phyloP scores from a whole-genome alignment of 2,329 filamentous ascomycete species.

The Aspergillus udagawae region DNA sequence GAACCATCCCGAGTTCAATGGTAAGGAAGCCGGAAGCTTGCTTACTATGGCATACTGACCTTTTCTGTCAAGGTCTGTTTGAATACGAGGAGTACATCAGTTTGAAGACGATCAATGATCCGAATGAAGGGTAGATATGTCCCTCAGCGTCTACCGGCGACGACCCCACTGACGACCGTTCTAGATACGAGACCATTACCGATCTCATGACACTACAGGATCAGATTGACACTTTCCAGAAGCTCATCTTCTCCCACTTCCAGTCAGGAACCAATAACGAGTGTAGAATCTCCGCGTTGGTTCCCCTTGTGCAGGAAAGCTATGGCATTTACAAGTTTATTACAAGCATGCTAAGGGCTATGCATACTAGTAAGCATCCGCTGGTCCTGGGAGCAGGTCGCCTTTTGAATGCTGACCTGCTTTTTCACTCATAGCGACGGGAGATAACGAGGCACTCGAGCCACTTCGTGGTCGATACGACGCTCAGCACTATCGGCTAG shows the following conservation, averaged over 20 bases:
- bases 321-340: conserved; percentile 99
- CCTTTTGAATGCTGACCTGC: conserved; percentile 6
- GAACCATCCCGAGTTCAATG: conserved; percentile 96
- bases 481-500: conserved; percentile 91
- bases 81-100: conserved; percentile 99
- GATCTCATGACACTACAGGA: conserved; percentile 96
- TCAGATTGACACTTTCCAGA: conserved; percentile 98
- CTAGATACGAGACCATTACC: conserved; percentile 80
- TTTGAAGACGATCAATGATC: conserved; percentile 95
- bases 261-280: conserved; percentile 89
- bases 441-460: conserved; percentile 87
- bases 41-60: not conserved
- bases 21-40: conserved; percentile 37
- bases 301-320: conserved; percentile 92
- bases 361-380: conserved; percentile 76
- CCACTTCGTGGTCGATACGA: conserved; percentile 86
- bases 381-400: not conserved
- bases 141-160: not conserved
- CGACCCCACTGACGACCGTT: conserved; percentile 17
- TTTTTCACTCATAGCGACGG: conserved; percentile 58
- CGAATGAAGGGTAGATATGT: conserved; percentile 75
- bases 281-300: conserved; percentile 88
- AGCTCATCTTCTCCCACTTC: conserved; percentile 97
- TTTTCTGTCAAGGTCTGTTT: conserved; percentile 60
- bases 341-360: conserved; percentile 96